These are phyloP conservation scores for Colletotrichum orchidophilum DNA, from an alignment of 2,329 filamentous ascomycete genomes.

Conservation along the genomic window DNA sequence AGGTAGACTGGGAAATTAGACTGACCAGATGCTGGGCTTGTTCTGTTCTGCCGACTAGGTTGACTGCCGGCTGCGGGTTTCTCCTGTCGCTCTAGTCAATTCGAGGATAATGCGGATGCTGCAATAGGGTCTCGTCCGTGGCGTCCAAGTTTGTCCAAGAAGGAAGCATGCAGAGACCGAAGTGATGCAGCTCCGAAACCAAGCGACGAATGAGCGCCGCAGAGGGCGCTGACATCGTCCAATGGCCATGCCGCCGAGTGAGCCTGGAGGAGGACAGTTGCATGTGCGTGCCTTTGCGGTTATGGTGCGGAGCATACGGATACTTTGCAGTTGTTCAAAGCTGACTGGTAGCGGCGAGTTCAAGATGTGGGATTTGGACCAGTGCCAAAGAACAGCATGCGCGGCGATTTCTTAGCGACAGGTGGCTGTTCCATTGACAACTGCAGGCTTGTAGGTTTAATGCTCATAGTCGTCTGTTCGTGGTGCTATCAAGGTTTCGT, in stretches of 20 bases:
- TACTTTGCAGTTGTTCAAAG: background rate
- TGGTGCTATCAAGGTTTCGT: constrained; percentile 4
- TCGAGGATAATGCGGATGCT: constrained; percentile 15
- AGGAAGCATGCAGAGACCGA: constrained; percentile 29
- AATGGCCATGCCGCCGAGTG: constrained; percentile 2
- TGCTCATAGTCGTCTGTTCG: background rate
- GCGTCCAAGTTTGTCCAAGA: constrained; percentile 18
- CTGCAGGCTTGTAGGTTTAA: background rate
- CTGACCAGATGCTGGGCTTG: no score
- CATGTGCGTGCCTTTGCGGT: background rate
- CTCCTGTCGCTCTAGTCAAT: constrained; percentile 14
- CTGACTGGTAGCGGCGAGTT: background rate
- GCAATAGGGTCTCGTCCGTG: constrained; percentile 25
- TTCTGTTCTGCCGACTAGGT: constrained; percentile 3
- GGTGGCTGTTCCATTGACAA: background rate
- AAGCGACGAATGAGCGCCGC: constrained; percentile 11
- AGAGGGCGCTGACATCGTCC: background rate
- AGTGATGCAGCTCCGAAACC: constrained; percentile 23
- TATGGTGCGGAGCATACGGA: background rate
- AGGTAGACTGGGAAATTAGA: background rate
- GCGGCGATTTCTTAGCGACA: background rate
- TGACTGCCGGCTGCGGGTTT: background rate
- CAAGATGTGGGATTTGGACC: background rate
- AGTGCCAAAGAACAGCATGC: background rate
- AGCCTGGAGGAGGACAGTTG: constrained; percentile 5